Evolutionary conservation across 768 basidiomycete genomes (phyloP).

Genomic region (Suillus lakei): DNA sequence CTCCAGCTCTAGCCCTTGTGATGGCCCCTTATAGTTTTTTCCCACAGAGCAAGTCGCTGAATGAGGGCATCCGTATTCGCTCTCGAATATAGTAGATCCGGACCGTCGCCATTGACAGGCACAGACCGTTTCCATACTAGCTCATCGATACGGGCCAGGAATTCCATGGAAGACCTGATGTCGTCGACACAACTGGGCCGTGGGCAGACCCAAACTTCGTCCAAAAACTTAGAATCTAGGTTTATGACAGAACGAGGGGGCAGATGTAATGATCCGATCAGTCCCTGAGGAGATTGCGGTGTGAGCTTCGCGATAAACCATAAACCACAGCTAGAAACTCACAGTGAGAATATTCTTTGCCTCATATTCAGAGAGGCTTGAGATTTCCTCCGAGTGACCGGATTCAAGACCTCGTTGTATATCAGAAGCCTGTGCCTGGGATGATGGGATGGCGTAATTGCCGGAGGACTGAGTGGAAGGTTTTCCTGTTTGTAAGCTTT

Average conservation of each 20-base stretch:
- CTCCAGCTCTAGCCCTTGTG: background rate
- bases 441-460: background rate
- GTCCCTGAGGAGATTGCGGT: background rate
- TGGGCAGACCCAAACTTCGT: background rate
- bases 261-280: background rate
- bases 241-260: background rate
- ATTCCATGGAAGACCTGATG: slow-evolving; percentile 27
- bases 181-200: slow-evolving; percentile 14
- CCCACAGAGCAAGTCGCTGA: slow-evolving; percentile 34
- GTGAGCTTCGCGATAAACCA: background rate
- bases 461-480: background rate
- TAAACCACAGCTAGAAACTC: slow-evolving; percentile 8
- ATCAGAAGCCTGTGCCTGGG: background rate
- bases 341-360: slow-evolving; percentile 27
- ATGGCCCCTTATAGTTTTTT: slow-evolving; percentile 26
- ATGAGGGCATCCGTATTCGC: slow-evolving; percentile 29
- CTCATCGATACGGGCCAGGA: slow-evolving; percentile 31
- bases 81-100: slow-evolving; percentile 26
- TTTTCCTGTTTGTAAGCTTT: background rate
- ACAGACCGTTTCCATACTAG: slow-evolving; percentile 32
- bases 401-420: slow-evolving; percentile 6
- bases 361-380: slow-evolving; percentile 25
- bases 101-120: slow-evolving; percentile 8
- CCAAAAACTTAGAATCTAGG: background rate
- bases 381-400: slow-evolving; percentile 16